Conservation (phyloP, 176 grass and related monocot species). For the Bothriochloa decipiens region DNA sequence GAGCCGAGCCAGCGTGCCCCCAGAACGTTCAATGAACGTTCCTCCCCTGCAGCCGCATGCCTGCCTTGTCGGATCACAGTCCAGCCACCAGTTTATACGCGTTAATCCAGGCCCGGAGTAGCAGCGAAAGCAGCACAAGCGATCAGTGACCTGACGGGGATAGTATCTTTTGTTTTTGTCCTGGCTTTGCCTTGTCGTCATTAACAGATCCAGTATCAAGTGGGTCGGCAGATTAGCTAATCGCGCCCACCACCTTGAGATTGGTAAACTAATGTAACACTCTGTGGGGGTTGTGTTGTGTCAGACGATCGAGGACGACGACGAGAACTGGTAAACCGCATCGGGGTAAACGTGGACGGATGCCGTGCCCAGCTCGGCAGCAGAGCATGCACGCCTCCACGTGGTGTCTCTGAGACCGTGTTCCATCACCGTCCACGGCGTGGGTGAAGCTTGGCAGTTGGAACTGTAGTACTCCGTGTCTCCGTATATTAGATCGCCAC, state of each 20-base stretch:
- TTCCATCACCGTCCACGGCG: not conserved
- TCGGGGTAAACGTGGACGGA: constrained; percentile 7
- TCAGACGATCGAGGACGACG: not conserved
- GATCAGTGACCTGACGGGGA: not conserved
- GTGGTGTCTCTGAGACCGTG: not conserved
- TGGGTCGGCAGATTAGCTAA: not conserved
- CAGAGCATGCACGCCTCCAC: not conserved
- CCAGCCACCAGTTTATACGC: too few relatives aligned
- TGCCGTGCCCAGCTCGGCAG: not conserved
- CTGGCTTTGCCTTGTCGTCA: not conserved
- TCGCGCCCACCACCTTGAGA: not conserved
- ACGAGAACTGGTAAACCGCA: constrained; percentile 11
- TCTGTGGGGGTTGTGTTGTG: not conserved
- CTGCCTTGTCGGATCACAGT: not conserved
- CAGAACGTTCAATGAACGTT: not conserved
- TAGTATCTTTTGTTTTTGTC: not conserved
- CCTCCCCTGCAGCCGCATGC: not conserved
- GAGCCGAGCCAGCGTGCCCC: not conserved
- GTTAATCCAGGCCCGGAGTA: too few relatives aligned
- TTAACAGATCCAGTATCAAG: not conserved
- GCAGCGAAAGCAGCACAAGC: too few relatives aligned
- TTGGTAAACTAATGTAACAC: constrained; percentile 15
- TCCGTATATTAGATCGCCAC: too few relatives aligned
- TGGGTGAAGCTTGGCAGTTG: too few relatives aligned
- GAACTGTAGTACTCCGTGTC: too few relatives aligned